phyloP scores from a whole-genome alignment of 1,284 basidiomycete genomes.

The Moesziomyces globuligerus region DNA sequence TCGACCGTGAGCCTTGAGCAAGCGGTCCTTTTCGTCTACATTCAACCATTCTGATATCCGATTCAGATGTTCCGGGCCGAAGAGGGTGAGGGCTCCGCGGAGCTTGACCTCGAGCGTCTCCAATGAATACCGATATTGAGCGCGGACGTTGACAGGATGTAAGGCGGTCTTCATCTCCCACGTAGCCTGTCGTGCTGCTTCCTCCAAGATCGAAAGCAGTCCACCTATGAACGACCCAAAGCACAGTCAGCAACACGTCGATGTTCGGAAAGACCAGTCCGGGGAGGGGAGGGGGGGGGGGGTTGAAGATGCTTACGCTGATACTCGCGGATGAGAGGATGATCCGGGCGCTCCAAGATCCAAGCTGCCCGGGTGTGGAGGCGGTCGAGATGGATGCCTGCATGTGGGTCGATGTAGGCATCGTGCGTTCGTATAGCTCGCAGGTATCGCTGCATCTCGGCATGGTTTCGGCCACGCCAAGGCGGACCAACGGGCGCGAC shows the following conservation, averaged over 20 bases:
- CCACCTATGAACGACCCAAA: neutral
- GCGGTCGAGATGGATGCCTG: neutral
- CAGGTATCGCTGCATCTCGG: neutral
- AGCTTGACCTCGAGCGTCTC: neutral
- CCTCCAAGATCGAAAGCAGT: neutral
- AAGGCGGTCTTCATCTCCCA: conserved; percentile 2
- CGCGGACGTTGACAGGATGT: conserved; percentile 19
- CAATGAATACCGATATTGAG: conserved; percentile 1
- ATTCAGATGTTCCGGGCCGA: no score
- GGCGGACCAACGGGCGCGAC: neutral
- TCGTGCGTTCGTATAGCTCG: neutral
- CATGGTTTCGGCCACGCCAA: neutral
- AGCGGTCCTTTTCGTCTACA: no score
- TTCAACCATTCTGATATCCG: no score
- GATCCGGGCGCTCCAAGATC: neutral
- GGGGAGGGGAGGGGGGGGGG: no score
- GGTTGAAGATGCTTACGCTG: neutral
- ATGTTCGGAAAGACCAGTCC: neutral
- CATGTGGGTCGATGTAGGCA: neutral
- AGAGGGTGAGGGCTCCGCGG: neutral
- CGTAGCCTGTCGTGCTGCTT: neutral
- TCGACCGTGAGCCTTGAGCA: no score
- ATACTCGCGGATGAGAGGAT: neutral
- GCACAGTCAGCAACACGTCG: neutral
- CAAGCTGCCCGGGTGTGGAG: neutral